A percentile compares a stretch with the other conserved stretches of the same genome.
Conservation (phyloP, 192 early-diverging fungal species). For the Diversispora epigaea region DNA sequence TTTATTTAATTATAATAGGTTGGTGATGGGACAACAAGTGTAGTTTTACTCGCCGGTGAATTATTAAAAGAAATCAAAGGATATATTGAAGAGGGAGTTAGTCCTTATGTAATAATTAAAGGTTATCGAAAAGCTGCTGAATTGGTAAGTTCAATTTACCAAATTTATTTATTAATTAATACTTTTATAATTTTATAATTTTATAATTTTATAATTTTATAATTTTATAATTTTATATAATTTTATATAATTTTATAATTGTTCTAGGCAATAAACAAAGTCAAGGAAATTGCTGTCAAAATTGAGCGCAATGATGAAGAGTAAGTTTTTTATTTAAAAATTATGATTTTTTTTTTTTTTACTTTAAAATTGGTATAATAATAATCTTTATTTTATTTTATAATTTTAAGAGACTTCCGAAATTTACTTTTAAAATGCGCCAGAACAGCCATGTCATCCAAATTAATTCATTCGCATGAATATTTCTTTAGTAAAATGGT, state of each 20-base stretch:
- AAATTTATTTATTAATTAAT: no score
- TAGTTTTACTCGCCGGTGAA: conserved; percentile 95
- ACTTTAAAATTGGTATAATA: neutral
- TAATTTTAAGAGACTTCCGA: conserved; percentile 74
- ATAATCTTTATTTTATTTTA: neutral
- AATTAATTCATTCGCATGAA: conserved; percentile 94
- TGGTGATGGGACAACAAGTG: conserved; percentile 97
- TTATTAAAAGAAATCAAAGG: conserved; percentile 92
- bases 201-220: neutral
- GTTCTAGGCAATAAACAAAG: conserved; percentile 84
- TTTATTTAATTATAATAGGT: conserved; percentile 50
- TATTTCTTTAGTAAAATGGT: conserved; percentile 99
- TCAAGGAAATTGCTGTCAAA: conserved; percentile 88
- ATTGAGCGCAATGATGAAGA: conserved; percentile 77
- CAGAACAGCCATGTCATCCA: conserved; percentile 97
- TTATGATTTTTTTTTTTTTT: neutral
- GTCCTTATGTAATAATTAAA: conserved; percentile 92
- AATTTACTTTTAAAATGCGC: conserved; percentile 92
- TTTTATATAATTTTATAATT: no score
- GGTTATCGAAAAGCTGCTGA: conserved; percentile 92
- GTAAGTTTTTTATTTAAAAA: conserved; percentile 41
- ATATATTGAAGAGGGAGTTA: conserved; percentile 92
- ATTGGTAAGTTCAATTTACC: conserved; percentile 45
- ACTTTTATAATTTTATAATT: neutral
- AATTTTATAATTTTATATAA: neutral